phyloP scores from a whole-genome alignment of 192 early-diverging fungal genomes.

The Coemansia sp. region DNA sequence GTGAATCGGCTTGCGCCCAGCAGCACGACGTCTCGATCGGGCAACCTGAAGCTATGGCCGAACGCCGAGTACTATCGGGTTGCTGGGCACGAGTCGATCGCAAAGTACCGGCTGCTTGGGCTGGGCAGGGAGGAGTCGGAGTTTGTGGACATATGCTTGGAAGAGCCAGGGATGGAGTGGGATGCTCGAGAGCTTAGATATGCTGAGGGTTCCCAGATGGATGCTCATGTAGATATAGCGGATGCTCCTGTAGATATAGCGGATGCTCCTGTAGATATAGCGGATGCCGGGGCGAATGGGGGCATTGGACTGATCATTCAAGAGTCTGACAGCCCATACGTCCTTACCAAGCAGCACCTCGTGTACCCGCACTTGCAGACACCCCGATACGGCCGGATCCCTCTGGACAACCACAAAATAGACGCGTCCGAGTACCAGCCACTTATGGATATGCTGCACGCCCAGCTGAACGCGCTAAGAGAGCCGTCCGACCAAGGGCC shows the following conservation, averaged over 20 bases:
- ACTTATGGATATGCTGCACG: constrained; percentile 31
- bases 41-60: constrained; percentile 19
- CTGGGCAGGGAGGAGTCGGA: constrained; percentile 4
- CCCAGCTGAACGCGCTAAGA: constrained; percentile 17
- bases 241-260: constrained; percentile 20
- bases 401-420: background rate
- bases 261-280: constrained; percentile 7
- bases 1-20: background rate
- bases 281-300: constrained; percentile 27
- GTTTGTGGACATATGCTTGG: constrained; percentile 5
- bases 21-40: background rate
- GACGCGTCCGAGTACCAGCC: constrained; percentile 5
- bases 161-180: constrained; percentile 37
- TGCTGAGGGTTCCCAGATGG: background rate
- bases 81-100: background rate
- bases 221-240: constrained; percentile 10
- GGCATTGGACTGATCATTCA: constrained; percentile 32
- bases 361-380: constrained; percentile 19
- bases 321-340: background rate
- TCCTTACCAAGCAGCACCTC: constrained; percentile 27
- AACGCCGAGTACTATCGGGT: constrained; percentile 15
- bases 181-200: constrained; percentile 19
- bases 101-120: constrained; percentile 9
- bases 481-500: background rate
- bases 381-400: constrained; percentile 20